phyloP scores from a whole-genome alignment of 139 green algal genomes.

The Micromonas pusilla region DNA sequence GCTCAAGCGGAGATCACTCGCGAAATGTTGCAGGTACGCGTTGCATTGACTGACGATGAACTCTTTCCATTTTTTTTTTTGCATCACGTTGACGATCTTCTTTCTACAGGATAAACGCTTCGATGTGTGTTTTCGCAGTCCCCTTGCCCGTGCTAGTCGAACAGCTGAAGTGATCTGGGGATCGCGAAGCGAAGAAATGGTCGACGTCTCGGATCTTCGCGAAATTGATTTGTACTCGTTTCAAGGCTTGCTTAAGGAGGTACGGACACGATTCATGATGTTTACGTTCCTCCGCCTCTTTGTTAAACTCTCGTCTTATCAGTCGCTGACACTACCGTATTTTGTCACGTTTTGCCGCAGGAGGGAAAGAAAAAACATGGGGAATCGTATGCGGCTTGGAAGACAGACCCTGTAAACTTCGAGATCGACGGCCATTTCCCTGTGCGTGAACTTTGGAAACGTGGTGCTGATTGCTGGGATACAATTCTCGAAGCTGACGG shows the following conservation, averaged over 20 bases:
- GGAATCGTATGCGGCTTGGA: conserved; percentile 20
- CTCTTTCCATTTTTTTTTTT: too few relatives aligned
- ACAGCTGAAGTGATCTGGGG: conserved; percentile 30
- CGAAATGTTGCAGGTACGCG: not conserved
- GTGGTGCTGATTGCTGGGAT: conserved; percentile 18
- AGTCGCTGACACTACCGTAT: too few relatives aligned
- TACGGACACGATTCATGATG: too few relatives aligned
- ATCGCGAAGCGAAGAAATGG: not conserved
- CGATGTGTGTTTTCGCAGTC: conserved; percentile 9
- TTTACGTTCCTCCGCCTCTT: too few relatives aligned
- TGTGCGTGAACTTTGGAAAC: conserved; percentile 31
- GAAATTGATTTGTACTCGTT: conserved; percentile 37
- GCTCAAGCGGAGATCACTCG: conserved; percentile 19
- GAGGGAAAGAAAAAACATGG: conserved; percentile 21
- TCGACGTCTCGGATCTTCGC: conserved; percentile 2
- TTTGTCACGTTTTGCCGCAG: too few relatives aligned
- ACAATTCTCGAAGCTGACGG: not conserved
- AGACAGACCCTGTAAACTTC: conserved; percentile 20
- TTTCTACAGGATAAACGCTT: conserved; percentile 8
- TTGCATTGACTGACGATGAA: too few relatives aligned
- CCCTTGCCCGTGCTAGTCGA: conserved; percentile 10
- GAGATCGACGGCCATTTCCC: conserved; percentile 28
- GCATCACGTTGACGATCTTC: not conserved
- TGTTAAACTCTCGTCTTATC: too few relatives aligned
- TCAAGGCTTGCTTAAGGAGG: conserved; percentile 28